A percentile compares a stretch with the other conserved stretches of the same genome.
Conservation (phyloP, 306 rosid genomes). For the Rubus idaeus region DNA sequence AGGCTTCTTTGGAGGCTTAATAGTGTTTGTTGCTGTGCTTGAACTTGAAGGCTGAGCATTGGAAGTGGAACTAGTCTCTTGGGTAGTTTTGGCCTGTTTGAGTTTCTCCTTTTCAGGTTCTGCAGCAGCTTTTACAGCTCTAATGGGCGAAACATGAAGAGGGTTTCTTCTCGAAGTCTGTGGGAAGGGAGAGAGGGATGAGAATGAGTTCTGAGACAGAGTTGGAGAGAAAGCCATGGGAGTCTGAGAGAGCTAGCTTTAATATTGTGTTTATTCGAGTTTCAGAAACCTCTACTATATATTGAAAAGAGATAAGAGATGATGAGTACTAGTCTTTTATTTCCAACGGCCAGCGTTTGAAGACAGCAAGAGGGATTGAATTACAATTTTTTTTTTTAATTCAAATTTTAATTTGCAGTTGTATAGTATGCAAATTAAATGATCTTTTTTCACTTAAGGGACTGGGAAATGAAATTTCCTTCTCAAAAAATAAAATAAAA, state of each 20-base stretch:
- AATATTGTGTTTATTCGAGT: not conserved
- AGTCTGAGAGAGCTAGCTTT: constrained; percentile 18
- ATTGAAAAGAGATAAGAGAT: constrained; percentile 8
- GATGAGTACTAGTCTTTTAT: not conserved
- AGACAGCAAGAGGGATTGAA: not conserved
- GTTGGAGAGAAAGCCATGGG: constrained; percentile 60
- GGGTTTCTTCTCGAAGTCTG: constrained; percentile 45
- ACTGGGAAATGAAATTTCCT: too few species aligned
- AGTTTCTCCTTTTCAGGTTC: constrained; percentile 44
- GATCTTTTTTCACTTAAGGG: too few species aligned
- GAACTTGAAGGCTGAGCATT: constrained; percentile 51
- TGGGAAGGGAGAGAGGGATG: constrained; percentile 37
- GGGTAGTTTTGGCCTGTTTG: constrained; percentile 38
- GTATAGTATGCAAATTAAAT: too few species aligned
- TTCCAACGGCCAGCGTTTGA: constrained; percentile 11
- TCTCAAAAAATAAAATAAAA: too few species aligned
- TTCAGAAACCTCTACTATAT: not conserved
- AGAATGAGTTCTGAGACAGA: constrained; percentile 43
- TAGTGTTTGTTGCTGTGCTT: constrained; percentile 29
- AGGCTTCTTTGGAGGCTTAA: constrained; percentile 67
- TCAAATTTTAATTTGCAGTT: too few species aligned
- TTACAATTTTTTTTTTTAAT: not conserved
- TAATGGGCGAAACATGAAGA: constrained; percentile 36
- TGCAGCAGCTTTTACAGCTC: constrained; percentile 59
- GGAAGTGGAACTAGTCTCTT: constrained; percentile 41